Evolutionary conservation across 495 filamentous ascomycete species (phyloP).

Genomic region (Terfezia claveryi): DNA sequence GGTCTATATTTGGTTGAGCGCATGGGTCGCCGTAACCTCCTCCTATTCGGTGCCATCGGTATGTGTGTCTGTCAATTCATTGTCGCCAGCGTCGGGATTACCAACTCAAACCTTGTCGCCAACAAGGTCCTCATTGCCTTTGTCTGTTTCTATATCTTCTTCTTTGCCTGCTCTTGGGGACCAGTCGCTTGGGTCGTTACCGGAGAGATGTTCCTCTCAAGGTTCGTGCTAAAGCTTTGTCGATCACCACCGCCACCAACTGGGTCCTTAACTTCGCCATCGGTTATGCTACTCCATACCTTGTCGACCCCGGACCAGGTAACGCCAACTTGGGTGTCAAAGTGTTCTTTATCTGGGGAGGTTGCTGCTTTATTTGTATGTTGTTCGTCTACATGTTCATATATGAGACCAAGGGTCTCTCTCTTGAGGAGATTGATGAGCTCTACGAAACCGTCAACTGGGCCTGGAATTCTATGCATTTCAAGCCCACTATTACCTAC

Average conservation of each 20-base stretch:
- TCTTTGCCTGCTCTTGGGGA: constrained; percentile 59
- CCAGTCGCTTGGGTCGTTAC: constrained; percentile 62
- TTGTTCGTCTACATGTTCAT: constrained; percentile 56
- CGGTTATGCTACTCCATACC: constrained; percentile 53
- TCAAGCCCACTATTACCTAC: neutral
- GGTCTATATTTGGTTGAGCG: constrained; percentile 52
- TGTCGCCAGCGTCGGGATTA: constrained; percentile 45
- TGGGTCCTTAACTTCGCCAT: constrained; percentile 61
- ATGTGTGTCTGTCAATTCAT: constrained; percentile 47
- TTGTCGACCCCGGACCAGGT: constrained; percentile 44
- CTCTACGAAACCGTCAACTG: constrained; percentile 39
- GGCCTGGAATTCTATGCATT: constrained; percentile 30
- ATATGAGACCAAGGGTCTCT: constrained; percentile 70
- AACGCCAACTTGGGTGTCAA: constrained; percentile 52
- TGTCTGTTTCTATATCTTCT: constrained; percentile 60
- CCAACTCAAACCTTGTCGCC: constrained; percentile 27
- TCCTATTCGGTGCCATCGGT: constrained; percentile 47
- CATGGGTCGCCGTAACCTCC: constrained; percentile 45
- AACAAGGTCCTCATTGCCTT: constrained; percentile 53
- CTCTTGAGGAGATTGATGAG: constrained; percentile 66
- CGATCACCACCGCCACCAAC: constrained; percentile 57
- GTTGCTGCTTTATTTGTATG: constrained; percentile 46
- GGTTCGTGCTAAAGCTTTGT: constrained; percentile 46
- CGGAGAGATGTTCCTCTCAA: constrained; percentile 55
- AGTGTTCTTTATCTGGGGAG: constrained; percentile 69